A percentile compares a stretch with the other conserved stretches of the same genome.
Evolutionary conservation across 441 rosid species (phyloP).

Genomic region (Adansonia madagascariensis): DNA sequence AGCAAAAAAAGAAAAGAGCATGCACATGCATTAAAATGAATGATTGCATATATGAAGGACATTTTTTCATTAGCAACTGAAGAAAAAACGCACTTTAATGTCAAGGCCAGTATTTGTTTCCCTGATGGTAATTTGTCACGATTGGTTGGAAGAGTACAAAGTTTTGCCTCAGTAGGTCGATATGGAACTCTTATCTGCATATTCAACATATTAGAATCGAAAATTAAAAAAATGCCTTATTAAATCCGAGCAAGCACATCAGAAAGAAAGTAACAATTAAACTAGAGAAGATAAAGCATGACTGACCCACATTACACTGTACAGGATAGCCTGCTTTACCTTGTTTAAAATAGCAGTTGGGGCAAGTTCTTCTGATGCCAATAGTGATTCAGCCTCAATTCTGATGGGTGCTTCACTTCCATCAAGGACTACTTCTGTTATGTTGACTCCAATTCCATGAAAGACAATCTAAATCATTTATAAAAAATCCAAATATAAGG

Average conservation of each 20-base stretch:
- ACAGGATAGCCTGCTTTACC: conserved; percentile 45
- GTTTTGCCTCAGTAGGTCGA: conserved; percentile 83
- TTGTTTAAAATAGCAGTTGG: conserved; percentile 81
- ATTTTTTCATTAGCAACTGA: conserved; percentile 14
- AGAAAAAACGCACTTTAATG: conserved; percentile 65
- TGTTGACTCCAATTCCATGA: conserved; percentile 80
- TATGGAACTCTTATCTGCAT: conserved; percentile 81
- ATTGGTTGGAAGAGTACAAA: conserved; percentile 61
- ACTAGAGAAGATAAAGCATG: conserved; percentile 24
- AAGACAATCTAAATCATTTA: conserved; percentile 57
- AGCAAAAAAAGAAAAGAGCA: conserved; percentile 17
- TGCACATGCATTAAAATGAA: conserved; percentile 3
- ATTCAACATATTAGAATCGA: conserved; percentile 23
- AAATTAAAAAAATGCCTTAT: background rate
- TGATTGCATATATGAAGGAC: background rate
- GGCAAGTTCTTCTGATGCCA: conserved; percentile 75
- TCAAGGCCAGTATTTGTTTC: conserved; percentile 85
- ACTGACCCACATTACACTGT: conserved; percentile 22
- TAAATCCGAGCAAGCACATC: conserved; percentile 21
- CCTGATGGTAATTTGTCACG: conserved; percentile 96
- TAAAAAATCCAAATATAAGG: conserved; percentile 30
- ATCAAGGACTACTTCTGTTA: conserved; percentile 82
- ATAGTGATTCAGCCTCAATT: conserved; percentile 75
- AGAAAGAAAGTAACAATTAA: conserved; percentile 25
- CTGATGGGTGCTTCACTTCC: conserved; percentile 97